Conservation (phyloP, 2,329 filamentous ascomycete species). For the Colletotrichum sublineola region DNA sequence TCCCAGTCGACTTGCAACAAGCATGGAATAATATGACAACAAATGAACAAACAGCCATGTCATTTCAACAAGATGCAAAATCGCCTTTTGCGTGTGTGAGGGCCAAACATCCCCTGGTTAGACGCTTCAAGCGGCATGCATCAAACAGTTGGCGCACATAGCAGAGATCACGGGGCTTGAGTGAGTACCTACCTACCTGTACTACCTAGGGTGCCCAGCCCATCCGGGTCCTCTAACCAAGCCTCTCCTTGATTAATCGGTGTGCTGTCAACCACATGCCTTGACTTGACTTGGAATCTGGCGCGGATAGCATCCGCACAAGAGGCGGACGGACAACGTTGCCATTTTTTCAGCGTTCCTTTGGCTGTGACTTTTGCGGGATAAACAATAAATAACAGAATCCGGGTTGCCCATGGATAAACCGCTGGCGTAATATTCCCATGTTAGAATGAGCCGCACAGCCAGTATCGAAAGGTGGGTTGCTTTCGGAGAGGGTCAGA, state of each 20-base stretch:
- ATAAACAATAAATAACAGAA: not conserved
- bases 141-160: conserved; percentile 72
- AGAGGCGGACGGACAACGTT: conserved; percentile 16
- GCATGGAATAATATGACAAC: conserved; percentile 11
- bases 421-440: not conserved
- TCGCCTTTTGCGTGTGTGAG: conserved; percentile 19
- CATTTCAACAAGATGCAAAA: not conserved
- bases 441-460: conserved; percentile 21
- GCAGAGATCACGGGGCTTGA: conserved; percentile 29
- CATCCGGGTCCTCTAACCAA: conserved; percentile 40
- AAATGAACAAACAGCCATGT: not conserved
- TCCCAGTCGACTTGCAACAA: conserved; percentile 10
- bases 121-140: conserved; percentile 82
- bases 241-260: conserved; percentile 3
- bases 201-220: conserved; percentile 12
- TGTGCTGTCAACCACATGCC: conserved; percentile 30
- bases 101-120: conserved; percentile 53
- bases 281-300: conserved; percentile 28
- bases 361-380: conserved; percentile 4
- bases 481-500: conserved; percentile 27
- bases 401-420: not conserved
- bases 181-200: conserved; percentile 4
- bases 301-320: conserved; percentile 11
- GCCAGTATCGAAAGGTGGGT: conserved; percentile 16
- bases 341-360: not conserved